Evolutionary conservation across 1,284 basidiomycete species (phyloP), one percentile per base, ranked within the genome.

Genomic region (Ustilago shanxiensis): DNA sequence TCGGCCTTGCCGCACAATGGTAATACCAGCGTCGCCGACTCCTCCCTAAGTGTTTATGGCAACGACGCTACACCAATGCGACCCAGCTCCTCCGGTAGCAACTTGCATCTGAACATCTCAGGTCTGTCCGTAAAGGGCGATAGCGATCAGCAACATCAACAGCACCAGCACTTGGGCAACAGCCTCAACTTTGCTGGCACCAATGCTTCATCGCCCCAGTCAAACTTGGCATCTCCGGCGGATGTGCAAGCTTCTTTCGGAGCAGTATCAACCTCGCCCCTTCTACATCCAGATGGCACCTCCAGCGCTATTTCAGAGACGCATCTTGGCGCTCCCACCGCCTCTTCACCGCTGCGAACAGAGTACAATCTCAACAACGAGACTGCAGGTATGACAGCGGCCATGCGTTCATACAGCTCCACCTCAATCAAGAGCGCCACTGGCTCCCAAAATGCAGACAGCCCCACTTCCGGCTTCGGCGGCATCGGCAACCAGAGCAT

Each of bases 71-170:
- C 53, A 24, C 31, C 28, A 13, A 69, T 72, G 66, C 69, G 66
- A 10, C 66, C 63, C 33, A 60, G 39, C 53, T 69, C 74, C 1
- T 72, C 74, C 26, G 68, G 68, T 33, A 44, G 55, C 66, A 72
- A 77, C 29, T 54, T 77, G 9, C 66, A 77, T 56, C 74, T 77
- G 54, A 77, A 77, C 53, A 77, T 77, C 24, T 77, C 74, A 2
- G 57, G 53, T 24, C 66, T 77, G n/a, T 77, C 74, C 3, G 66
- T 77, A 16, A 69, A 77, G 13, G 50, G 41, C 14, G 73, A 72
- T 24, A 37, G 41, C 29, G 66, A 65, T 24, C 61, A 45, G 51
- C 60, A 60, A 24, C 60, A 67, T 0, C 72, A 66, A 47, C 60
- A 67, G 1, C 72, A 66, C 47, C 66, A 68, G 18, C 59, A 37